Evolutionary conservation across 768 basidiomycete genomes (phyloP), one percentile per base, ranked within the genome.

Genomic region (Dioszegia aurantiaca): DNA sequence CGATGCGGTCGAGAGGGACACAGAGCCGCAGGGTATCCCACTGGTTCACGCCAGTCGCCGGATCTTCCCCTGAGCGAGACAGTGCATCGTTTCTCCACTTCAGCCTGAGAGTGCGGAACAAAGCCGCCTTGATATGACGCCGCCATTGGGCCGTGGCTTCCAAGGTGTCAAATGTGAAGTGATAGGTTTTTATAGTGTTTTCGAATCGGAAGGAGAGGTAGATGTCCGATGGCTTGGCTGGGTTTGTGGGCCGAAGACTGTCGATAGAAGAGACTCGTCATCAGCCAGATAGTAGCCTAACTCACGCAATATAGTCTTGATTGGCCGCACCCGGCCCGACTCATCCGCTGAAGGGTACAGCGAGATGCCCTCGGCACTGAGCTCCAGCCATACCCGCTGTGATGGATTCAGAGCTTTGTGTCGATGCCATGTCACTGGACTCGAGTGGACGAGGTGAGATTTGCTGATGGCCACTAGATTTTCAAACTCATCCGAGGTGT

Each of bases 281-380:
- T 58, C 41, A 59, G 59, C 42, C 4, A 39, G 23, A 26, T 26
- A 21, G 9, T n/a, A n/a, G n/a, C n/a, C 23, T 6, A 27, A 27
- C 81, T 64, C 58, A 86, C 85, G 75, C 23, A 85, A 65, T 11
- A 85, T 69, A 9, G 82, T 80, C 26, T 79, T 76, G 21, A 84
- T 48, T 10, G 86, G 86, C n/a, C 81, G 78, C 6, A 83, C 80
- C 40, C 79, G 79, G 37, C 83, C 83, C 55, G 81, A 79, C 6
- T 84, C 83, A 16, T 79, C 80, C 49, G 82, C 81, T 21, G 83
- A 83, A 0, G 81, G 78, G 63, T 82, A 86, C 1, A 80, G 78
- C 57, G 83, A 83, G 30, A 85, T 56, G 82, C 85, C 84, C 57
- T 86, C 85, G 40, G 80, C 78, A 0, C 80, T 81, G 17, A 87